phyloP scores from a whole-genome alignment of 208 protist species.

The Trypanosoma rangeli region DNA sequence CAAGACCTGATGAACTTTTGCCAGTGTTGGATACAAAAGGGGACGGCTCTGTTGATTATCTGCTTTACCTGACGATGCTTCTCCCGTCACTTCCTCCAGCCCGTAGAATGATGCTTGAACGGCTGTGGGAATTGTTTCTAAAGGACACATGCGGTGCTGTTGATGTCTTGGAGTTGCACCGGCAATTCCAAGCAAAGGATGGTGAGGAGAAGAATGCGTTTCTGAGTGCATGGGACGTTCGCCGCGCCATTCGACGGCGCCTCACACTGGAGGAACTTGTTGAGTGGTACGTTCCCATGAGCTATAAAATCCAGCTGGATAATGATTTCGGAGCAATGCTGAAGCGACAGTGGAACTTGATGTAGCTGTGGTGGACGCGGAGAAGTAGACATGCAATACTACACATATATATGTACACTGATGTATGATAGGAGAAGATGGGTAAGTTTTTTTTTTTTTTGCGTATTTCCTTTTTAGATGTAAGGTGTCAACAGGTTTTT shows the following conservation, averaged over 20 bases:
- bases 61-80: slow-evolving; percentile 65
- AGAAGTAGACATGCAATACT: not conserved
- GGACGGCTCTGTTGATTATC: slow-evolving; percentile 69
- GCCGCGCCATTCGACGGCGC: slow-evolving; percentile 41
- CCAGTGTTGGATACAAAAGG: slow-evolving; percentile 65
- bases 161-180: slow-evolving; percentile 67
- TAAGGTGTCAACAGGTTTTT: not conserved
- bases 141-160: slow-evolving; percentile 51
- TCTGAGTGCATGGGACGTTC: slow-evolving; percentile 79
- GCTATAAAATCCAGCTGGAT: slow-evolving; percentile 45
- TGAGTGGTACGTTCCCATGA: slow-evolving; percentile 79
- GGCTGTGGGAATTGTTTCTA: slow-evolving; percentile 70
- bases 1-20: slow-evolving; percentile 37
- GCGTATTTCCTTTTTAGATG: not conserved
- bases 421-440: not conserved
- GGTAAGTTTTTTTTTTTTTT: not conserved
- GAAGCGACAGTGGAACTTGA: slow-evolving; percentile 49
- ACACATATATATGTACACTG: not conserved
- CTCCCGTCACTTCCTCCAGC: slow-evolving; percentile 49
- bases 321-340: slow-evolving; percentile 68
- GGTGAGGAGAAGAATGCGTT: slow-evolving; percentile 74
- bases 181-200: slow-evolving; percentile 46
- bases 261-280: slow-evolving; percentile 54
- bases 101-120: slow-evolving; percentile 72
- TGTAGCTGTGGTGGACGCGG: slow-evolving; percentile 3